Conservation (phyloP, 805 yeast genomes). For the Yamadazyma sp. region DNA sequence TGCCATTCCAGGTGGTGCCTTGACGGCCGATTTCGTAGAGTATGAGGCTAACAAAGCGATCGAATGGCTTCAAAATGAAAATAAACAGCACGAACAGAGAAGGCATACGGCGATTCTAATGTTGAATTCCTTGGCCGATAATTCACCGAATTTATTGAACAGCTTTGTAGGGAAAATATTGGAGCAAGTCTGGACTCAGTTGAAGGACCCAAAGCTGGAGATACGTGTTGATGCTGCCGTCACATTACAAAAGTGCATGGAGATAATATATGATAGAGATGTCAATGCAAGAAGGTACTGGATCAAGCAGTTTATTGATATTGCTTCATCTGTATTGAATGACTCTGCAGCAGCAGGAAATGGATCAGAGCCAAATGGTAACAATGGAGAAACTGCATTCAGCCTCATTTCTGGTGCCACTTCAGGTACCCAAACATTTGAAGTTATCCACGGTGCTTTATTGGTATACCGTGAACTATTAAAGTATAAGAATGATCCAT, state of each 20-base stretch:
- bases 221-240: constrained; percentile 84
- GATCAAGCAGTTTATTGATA: constrained; percentile 68
- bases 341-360: constrained; percentile 16
- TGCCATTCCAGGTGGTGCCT: constrained; percentile 85
- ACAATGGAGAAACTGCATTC: constrained; percentile 11
- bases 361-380: constrained; percentile 3
- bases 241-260: constrained; percentile 73
- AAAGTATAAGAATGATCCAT: constrained; percentile 63
- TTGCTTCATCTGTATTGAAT: constrained; percentile 62
- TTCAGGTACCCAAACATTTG: constrained; percentile 39
- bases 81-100: constrained; percentile 69
- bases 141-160: constrained; percentile 81
- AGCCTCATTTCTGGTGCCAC: constrained; percentile 7
- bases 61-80: constrained; percentile 87
- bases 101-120: constrained; percentile 90
- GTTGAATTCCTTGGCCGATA: constrained; percentile 77
- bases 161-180: constrained; percentile 75
- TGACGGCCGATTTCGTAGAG: constrained; percentile 91
- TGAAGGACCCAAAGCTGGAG: constrained; percentile 72
- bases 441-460: constrained; percentile 83
- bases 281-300: constrained; percentile 66
- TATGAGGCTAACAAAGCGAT: constrained; percentile 85
- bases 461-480: constrained; percentile 80
- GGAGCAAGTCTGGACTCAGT: constrained; percentile 83
- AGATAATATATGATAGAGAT: constrained; percentile 79